Base-by-base conservation (phyloP, 2,329 filamentous ascomycete genomes). In the Aspergillus clavatus region DNA sequence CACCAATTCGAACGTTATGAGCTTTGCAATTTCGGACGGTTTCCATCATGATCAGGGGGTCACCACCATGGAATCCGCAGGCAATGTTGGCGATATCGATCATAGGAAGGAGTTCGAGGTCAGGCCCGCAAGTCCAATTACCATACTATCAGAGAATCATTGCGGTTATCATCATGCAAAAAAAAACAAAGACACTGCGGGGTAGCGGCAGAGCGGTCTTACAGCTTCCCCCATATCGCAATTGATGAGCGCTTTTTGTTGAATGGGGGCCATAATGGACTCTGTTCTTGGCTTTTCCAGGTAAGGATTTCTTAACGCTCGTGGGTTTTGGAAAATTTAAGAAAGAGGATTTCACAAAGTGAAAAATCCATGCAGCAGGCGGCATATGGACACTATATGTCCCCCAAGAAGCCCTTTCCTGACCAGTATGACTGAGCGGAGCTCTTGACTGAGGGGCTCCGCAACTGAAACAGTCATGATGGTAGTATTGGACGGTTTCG, bases 31-130 rank as follows among this genome's bases (percentile, higher is more conserved):
- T 68, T 7, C 67, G 68, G 8, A 84, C 75, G 0, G 80, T 84
- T 45, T 79, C 70, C 38, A 75, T 67, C 81, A 84, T 85, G 43
- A 83, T 81, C n/a, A 79, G 57, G 0, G 81, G 81, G 48, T 85
- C 82, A 31, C 80, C 77, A 7, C 73, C 77, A 48, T 80, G 78
- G 50, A 78, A 79, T 1, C 78, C 79, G 56, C 80, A 84, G 7
- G 80, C 81, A 23, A 84, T 67, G 53, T 83, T 83, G 14, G 80
- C 81, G 55, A 78, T 74, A 56, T 83, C 79, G 51, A 83, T 80
- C 33, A 81, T 63, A 2, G 76, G 76, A 47, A 84, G 78, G 11
- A 84, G 63, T 45, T 83, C 78, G 39, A 79, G 74, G 51, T 83
- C 80, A 3, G 79, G 79, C 14, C 79, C 79, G 48, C 67, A 70